Percentiles rank a stretch among this genome's conserved stretches.
phyloP scores from a whole-genome alignment of 371 early-diverging fungal species.

The Apophysomyces variabilis region DNA sequence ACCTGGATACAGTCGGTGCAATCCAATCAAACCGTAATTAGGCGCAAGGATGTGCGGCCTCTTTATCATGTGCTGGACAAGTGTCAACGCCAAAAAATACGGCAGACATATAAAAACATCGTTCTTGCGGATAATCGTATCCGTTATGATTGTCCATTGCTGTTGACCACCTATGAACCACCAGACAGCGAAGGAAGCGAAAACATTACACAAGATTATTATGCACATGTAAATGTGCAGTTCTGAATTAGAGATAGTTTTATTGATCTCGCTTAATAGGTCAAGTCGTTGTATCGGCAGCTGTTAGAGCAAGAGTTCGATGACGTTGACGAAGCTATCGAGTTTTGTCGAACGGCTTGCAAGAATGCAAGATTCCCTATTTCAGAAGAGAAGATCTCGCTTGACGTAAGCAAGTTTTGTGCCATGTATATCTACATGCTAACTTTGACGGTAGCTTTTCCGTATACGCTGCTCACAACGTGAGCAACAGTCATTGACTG shows the following conservation, averaged over 20 bases:
- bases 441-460: background rate
- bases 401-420: background rate
- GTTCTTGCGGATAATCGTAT: background rate
- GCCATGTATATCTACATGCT: background rate
- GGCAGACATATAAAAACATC: background rate
- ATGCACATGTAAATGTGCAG: background rate
- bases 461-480: too few relatives aligned
- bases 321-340: background rate
- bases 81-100: background rate
- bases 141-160: background rate
- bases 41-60: background rate
- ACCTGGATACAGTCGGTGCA: background rate
- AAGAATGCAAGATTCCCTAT: background rate
- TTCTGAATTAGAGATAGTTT: background rate
- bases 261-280: background rate
- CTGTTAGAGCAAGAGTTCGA: background rate
- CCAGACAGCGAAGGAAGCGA: background rate
- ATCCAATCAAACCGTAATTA: background rate
- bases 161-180: background rate
- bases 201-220: rapidly evolving
- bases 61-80: background rate
- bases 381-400: background rate
- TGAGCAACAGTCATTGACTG: too few relatives aligned
- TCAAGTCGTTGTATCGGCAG: background rate
- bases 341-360: background rate